These are phyloP conservation scores for Cordyceps tenuipes DNA, from an alignment of 2,329 filamentous ascomycete species.

Conservation along the genomic window DNA sequence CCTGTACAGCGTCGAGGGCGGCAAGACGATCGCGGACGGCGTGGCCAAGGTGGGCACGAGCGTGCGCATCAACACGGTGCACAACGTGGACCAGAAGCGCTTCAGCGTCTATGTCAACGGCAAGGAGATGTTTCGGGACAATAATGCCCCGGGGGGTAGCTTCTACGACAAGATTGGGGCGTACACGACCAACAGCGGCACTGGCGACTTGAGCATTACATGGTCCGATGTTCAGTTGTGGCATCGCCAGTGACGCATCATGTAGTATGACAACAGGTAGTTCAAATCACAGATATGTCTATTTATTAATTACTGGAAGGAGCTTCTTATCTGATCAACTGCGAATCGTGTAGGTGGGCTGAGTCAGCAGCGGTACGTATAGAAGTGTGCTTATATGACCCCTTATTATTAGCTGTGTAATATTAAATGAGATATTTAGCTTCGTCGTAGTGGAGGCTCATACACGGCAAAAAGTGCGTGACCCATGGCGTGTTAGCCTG, in stretches of 20 bases:
- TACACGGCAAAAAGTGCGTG: too few relatives aligned
- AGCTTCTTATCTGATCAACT: too few relatives aligned
- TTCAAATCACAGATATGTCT: too few relatives aligned
- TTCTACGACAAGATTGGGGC: conserved; percentile 21
- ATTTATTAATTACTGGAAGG: too few relatives aligned
- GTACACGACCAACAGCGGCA: conserved; percentile 18
- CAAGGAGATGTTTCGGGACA: conserved; percentile 14
- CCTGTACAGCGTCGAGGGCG: conserved; percentile 18
- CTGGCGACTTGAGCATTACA: conserved; percentile 10
- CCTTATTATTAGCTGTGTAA: too few relatives aligned
- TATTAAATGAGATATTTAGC: too few relatives aligned
- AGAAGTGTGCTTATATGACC: too few relatives aligned
- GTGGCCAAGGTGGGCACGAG: conserved; percentile 15
- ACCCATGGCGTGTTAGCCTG: too few relatives aligned
- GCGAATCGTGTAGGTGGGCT: neutral
- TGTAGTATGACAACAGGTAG: too few relatives aligned
- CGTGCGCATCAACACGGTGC: conserved; percentile 20
- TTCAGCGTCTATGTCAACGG: conserved; percentile 20
- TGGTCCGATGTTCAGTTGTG: conserved; percentile 9
- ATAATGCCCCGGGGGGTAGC: conserved; percentile 16
- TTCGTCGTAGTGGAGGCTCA: too few relatives aligned
- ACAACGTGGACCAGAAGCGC: conserved; percentile 14
- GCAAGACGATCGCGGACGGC: conserved; percentile 14
- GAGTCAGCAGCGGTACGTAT: too few relatives aligned
- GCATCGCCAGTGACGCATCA: neutral